Conservation (phyloP, 768 basidiomycete genomes). For the Pleurotus djamor region DNA sequence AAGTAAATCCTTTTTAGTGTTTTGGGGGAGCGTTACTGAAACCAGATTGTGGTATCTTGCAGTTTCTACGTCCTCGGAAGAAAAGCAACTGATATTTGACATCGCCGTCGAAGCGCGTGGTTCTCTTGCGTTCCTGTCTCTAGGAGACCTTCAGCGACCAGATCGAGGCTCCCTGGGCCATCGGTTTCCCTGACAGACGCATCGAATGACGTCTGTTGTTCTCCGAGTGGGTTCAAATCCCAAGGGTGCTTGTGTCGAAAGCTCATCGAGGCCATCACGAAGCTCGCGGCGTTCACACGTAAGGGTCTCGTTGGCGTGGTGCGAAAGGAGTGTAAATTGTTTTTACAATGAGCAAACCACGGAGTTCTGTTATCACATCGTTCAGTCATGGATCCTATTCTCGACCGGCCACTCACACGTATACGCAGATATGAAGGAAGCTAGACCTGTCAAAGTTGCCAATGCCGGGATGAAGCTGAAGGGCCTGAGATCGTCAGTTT, state of each 20-base stretch:
- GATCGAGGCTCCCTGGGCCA: not conserved
- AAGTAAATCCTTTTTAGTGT: not conserved
- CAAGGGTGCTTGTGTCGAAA: not conserved
- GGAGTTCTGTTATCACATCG: not conserved
- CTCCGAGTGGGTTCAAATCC: not conserved
- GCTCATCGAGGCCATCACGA: not conserved
- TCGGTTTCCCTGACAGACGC: not conserved
- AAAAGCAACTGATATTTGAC: no score
- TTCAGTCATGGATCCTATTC: not conserved
- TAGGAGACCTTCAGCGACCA: not conserved
- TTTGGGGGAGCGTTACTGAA: no score
- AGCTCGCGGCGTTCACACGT: not conserved
- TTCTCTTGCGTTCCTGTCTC: not conserved
- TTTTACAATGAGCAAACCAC: not conserved
- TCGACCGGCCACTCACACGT: not conserved
- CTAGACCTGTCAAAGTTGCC: not conserved
- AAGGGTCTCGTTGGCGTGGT: not conserved
- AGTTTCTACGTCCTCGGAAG: no score
- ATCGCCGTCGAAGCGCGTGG: no score
- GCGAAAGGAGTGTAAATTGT: slow-evolving; percentile 7
- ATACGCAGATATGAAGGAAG: not conserved
- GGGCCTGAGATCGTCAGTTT: not conserved
- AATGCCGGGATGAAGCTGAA: not conserved
- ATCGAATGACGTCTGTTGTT: not conserved
- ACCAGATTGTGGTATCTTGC: no score